Percentiles rank a stretch among this genome's conserved stretches.
phyloP scores from a whole-genome alignment of 2,329 filamentous ascomycete species.

The Penicillium fuscoglaucum region DNA sequence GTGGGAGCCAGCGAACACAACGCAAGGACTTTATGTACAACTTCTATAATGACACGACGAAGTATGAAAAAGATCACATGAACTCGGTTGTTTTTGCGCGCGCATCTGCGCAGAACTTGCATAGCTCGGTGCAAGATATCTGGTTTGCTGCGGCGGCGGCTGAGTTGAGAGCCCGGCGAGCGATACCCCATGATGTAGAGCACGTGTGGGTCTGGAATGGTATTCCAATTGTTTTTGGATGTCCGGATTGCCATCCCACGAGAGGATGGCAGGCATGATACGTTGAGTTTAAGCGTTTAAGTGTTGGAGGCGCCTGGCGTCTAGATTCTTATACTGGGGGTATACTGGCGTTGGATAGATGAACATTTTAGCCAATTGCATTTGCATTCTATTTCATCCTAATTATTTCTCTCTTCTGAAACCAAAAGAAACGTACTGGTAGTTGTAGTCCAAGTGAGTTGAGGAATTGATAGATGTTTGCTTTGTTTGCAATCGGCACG shows the following conservation, averaged over 20 bases:
- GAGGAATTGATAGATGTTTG: constrained; percentile 14
- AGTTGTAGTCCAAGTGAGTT: neutral
- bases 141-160: constrained; percentile 42
- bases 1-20: constrained; percentile 41
- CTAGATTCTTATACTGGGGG: constrained; percentile 4
- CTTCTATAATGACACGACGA: constrained; percentile 42
- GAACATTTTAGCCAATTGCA: neutral
- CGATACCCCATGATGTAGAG: constrained; percentile 37
- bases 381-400: neutral
- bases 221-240: constrained; percentile 40
- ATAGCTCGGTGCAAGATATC: constrained; percentile 39
- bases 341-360: constrained; percentile 5
- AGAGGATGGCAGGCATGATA: constrained; percentile 37
- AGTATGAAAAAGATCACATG: constrained; percentile 41
- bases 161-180: constrained; percentile 32
- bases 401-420: neutral
- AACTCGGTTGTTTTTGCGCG: constrained; percentile 40
- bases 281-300: constrained; percentile 8
- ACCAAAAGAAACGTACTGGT: neutral
- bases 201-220: constrained; percentile 36
- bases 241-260: constrained; percentile 33
- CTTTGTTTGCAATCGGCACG: constrained; percentile 22
- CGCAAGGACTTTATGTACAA: constrained; percentile 48
- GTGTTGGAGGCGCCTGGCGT: constrained; percentile 17
- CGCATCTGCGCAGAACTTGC: constrained; percentile 30